A percentile compares a stretch with the other conserved stretches of the same genome.
These are phyloP conservation scores for Ricinus communis DNA, from an alignment of 345 rosid species.

Conservation along the genomic window DNA sequence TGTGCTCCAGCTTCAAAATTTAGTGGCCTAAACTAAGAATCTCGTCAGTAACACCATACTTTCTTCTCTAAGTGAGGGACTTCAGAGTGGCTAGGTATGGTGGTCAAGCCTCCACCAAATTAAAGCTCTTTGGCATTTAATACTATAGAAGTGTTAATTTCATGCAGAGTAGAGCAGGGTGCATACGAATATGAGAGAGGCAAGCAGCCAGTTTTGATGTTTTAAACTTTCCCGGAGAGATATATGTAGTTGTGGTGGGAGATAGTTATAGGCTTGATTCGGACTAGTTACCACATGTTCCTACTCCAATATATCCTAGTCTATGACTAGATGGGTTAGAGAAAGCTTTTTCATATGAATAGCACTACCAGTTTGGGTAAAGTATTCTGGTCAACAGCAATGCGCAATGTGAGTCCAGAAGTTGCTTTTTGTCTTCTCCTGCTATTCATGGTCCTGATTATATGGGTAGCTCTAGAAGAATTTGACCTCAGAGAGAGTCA, in stretches of 20 bases:
- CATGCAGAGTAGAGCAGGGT: no score
- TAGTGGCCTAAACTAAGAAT: not conserved
- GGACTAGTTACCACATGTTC: no score
- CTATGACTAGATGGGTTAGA: not conserved
- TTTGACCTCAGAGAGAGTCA: not conserved
- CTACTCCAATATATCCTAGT: no score
- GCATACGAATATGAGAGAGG: no score
- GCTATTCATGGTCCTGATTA: not conserved
- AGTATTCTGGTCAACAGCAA: no score
- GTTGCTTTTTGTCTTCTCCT: not conserved
- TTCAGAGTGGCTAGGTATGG: not conserved
- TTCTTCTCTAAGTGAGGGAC: not conserved
- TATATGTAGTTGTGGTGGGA: no score
- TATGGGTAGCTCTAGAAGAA: not conserved
- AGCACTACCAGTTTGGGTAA: not conserved
- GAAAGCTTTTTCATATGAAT: not conserved
- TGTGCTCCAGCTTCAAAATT: constrained; percentile 2
- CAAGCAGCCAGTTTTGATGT: no score
- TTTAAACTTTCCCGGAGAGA: no score
- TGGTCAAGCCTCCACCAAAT: not conserved
- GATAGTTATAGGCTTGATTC: no score
- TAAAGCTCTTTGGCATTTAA: not conserved
- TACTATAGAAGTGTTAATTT: not conserved
- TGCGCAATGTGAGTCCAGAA: not conserved
- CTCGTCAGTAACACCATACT: not conserved